These are phyloP conservation scores for Taphrina populina DNA, from an alignment of 1,139 yeast genomes.

Conservation along the genomic window DNA sequence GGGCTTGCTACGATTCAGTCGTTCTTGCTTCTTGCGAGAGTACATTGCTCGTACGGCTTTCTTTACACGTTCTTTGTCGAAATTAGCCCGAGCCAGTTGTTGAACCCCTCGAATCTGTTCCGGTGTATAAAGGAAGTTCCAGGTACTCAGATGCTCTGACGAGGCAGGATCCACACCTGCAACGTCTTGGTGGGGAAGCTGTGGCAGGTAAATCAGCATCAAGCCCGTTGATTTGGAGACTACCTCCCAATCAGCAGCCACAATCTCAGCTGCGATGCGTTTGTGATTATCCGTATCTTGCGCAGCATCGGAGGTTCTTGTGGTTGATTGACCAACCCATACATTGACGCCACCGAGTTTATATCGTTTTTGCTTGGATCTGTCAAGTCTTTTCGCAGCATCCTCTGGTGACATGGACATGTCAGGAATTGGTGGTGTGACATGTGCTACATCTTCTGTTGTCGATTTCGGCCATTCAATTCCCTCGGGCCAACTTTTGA, in stretches of 20 bases:
- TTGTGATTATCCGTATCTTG: not conserved
- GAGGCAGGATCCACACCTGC: conserved; percentile 40
- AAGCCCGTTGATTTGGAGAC: conserved; percentile 35
- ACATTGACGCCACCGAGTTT: conserved; percentile 18
- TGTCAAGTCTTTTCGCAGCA: conserved; percentile 3
- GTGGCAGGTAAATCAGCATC: conserved; percentile 40
- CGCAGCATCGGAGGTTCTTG: not conserved
- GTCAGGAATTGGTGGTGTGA: conserved; percentile 9
- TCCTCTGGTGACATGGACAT: conserved; percentile 6
- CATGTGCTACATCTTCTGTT: conserved; percentile 4
- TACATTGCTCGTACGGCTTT: conserved; percentile 38
- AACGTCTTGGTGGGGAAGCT: conserved; percentile 38
- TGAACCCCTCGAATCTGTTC: conserved; percentile 43
- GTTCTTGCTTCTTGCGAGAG: conserved; percentile 37
- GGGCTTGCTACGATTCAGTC: no score
- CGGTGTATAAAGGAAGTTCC: conserved; percentile 40
- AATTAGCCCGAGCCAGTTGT: conserved; percentile 44
- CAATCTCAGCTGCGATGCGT: conserved; percentile 9
- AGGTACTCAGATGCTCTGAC: conserved; percentile 39
- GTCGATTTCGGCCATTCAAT: conserved; percentile 37
- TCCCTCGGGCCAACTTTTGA: conserved; percentile 40
- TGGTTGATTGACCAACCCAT: conserved; percentile 30
- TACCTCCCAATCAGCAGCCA: conserved; percentile 8
- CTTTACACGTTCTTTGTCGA: conserved; percentile 36
- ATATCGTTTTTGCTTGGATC: not conserved